Base-by-base conservation (phyloP, 768 basidiomycete genomes). In the Pulveroboletus sp. region DNA sequence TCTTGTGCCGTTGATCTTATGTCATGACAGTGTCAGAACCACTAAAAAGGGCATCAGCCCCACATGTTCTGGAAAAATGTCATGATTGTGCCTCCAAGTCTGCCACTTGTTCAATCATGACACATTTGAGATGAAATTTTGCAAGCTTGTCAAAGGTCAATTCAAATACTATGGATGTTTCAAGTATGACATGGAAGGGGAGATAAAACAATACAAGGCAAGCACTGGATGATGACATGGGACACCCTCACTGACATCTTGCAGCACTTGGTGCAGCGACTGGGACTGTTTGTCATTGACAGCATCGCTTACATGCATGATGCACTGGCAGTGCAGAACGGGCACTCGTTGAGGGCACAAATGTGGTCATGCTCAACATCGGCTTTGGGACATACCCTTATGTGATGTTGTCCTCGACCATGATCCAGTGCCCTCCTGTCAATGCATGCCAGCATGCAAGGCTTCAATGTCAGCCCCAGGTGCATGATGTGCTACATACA, bases 21-120 rank as follows among this genome's bases (percentile, higher is more conserved):
- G 36, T 47, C 23, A 46, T 30, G 16, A 14, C 60, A 92, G 89
- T 69, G 97, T 99, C 64, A 96, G 96, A 22, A 99, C 96, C 29
- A 99, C 96, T 41, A 93, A 89, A 81, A 92, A 85, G 68, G 96
- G 96, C 44, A 98, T 99, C 63, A 96, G 96, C 70, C 96, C 96
- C 68, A 89, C 96, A 11, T 99, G 98, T 76, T 96, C 94, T 43
- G 89, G 87, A 43, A 99, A 98, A 71, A 93, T 96, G 14, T 95
- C 93, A 11, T 86, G 96, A 39, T 96, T 93, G 0, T 96, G 96
- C 47, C 78, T 99, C 39, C 83, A 96, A 42, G 84, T 99, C 1
- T 96, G 98, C 72, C 96, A 99, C 71, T 79, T 99, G 38, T 96
- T 95, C n/a, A 89, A 94, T 67, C 80, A 79, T 55, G 79, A 80